These are phyloP conservation scores for Naganishia sp. DNA, from an alignment of 1,284 basidiomycete genomes.

Conservation along the genomic window DNA sequence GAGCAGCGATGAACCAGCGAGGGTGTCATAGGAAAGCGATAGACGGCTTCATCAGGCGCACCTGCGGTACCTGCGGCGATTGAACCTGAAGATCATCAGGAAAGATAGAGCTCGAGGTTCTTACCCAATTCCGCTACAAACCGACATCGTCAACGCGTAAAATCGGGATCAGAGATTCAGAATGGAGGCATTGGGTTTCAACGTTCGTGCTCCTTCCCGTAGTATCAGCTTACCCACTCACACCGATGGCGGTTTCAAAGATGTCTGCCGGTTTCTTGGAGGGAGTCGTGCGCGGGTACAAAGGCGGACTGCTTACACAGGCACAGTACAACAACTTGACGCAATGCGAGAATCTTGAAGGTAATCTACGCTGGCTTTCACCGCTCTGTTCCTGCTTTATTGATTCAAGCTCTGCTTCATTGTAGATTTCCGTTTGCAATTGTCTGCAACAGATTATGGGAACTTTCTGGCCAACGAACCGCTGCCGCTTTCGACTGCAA, in stretches of 20 bases:
- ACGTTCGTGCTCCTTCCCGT: slow-evolving; percentile 2
- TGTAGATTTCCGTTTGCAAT: slow-evolving; percentile 84
- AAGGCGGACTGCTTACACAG: slow-evolving; percentile 84
- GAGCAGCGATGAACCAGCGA: neutral
- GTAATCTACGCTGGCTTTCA: slow-evolving; percentile 55
- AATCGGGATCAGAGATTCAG: neutral
- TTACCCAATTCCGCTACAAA: too few species aligned
- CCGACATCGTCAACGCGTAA: too few species aligned
- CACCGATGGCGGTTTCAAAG: neutral
- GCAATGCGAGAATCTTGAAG: slow-evolving; percentile 97
- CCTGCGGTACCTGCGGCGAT: neutral
- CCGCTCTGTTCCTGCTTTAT: neutral
- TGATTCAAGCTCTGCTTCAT: neutral
- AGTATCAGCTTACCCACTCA: neutral
- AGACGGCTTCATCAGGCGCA: neutral
- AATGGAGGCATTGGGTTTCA: slow-evolving; percentile 27
- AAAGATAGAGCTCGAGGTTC: too few species aligned
- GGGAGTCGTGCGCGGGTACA: slow-evolving; percentile 92
- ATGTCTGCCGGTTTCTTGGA: slow-evolving; percentile 72
- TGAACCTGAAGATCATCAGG: too few species aligned
- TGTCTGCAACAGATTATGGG: slow-evolving; percentile 96
- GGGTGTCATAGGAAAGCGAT: neutral
- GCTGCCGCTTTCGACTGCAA: slow-evolving; percentile 89
- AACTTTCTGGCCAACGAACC: slow-evolving; percentile 98
- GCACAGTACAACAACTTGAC: slow-evolving; percentile 89